Base-by-base conservation (phyloP, 2,329 filamentous ascomycete species). In the Paecilomyces sp. region DNA sequence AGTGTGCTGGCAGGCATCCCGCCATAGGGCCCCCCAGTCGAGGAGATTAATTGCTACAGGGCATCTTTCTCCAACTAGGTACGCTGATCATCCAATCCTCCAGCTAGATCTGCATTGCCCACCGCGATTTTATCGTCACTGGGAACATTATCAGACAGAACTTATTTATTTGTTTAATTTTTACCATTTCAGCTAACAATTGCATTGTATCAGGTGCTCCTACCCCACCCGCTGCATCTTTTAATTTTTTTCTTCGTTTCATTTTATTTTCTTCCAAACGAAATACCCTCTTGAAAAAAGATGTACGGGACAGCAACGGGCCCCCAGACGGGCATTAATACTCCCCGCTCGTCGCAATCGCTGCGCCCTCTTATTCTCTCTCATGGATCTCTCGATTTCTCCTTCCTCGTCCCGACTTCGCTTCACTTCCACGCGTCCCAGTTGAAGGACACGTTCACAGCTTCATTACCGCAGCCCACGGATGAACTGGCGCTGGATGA, bases 401-500 rank as follows among this genome's bases (percentile, higher is more conserved):
- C 91, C 58, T 94, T 99, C 76, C 88, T 97, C 72, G 90, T 99
- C 73, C 93, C 94, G 61, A 97, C 94, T 68, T 90, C 88, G 71
- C 86, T 97, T 64, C 94, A 99, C 79, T 99, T 95, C 82, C 92
- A 94, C 77, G 94, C 94, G 69, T 89, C 92, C 62, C 91, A 96
- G 80, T 83, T 97, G 73, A 95, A 93, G 82, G 92, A 97, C 69
- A 85, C 87, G 66, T 99, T 99, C 79, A 85, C 87, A 65, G 84
- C 90, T 55, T 91, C 88, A 65, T 84, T 99, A 67, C 95, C 95
- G 58, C 83, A 88, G 70, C 90, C 94, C 60, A 99, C 95, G 74
- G 94, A 99, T 74, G 94, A 99, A 82, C 86, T 97, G 65, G 95
- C 94, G 62, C 92, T 93, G 74, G 95, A 99, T 81, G 94, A 99